A percentile compares a stretch with the other conserved stretches of the same genome.
Evolutionary conservation across 257 asterid species (phyloP).

Genomic region (Ehretia macrophylla): DNA sequence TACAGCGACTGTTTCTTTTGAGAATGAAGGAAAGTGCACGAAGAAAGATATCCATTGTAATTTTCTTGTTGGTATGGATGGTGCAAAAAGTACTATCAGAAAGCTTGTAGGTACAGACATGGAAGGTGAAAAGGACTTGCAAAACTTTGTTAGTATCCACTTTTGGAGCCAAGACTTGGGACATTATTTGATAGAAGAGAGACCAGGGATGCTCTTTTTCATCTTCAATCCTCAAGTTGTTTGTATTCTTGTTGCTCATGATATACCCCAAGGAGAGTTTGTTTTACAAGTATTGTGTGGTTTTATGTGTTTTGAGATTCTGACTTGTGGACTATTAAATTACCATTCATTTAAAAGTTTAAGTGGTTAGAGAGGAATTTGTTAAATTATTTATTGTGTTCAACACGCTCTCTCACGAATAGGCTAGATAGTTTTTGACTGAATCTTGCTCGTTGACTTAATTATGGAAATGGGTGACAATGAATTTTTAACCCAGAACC

Average conservation of each 20-base stretch:
- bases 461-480: too few relatives aligned
- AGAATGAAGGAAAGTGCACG: conserved; percentile 42
- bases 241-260: conserved; percentile 95
- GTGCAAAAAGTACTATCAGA: conserved; percentile 78
- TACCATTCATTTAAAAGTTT: too few relatives aligned
- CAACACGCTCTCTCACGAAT: too few relatives aligned
- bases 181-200: conserved; percentile 63
- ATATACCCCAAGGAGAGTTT: conserved; percentile 81
- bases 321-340: too few relatives aligned
- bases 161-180: conserved; percentile 75
- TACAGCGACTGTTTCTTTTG: conserved; percentile 45
- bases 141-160: conserved; percentile 79
- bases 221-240: conserved; percentile 69
- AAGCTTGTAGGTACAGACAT: conserved; percentile 63
- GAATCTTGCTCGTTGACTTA: too few relatives aligned
- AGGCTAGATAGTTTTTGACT: too few relatives aligned
- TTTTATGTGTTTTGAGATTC: too few relatives aligned
- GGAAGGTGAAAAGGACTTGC: conserved; percentile 70
- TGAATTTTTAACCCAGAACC: too few relatives aligned
- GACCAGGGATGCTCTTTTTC: conserved; percentile 92
- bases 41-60: conserved; percentile 46
- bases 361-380: too few relatives aligned
- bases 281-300: conserved; percentile 77
- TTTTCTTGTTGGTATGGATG: conserved; percentile 83
- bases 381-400: too few relatives aligned